Conservation (phyloP, 345 rosid genomes). For the Kernera saxatilis region DNA sequence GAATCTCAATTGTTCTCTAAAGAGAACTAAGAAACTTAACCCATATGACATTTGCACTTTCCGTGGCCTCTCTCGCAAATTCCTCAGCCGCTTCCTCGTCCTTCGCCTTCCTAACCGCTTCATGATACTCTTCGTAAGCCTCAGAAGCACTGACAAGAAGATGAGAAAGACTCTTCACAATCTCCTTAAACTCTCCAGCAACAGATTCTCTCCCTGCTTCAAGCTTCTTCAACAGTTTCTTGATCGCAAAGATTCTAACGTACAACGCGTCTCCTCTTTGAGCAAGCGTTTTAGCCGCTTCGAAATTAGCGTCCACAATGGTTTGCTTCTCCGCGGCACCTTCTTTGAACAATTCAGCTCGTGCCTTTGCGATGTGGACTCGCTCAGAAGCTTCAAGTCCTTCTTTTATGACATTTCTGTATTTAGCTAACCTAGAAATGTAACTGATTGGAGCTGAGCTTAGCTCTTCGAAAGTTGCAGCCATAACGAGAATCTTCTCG, state of each 20-base stretch:
- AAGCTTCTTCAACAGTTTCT: slow-evolving; percentile 21
- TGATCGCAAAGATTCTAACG: slow-evolving; percentile 27
- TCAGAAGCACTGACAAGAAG: slow-evolving; percentile 25
- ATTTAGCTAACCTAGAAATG: slow-evolving; percentile 26
- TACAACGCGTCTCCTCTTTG: slow-evolving; percentile 19
- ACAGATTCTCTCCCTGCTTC: slow-evolving; percentile 12
- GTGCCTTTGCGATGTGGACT: slow-evolving; percentile 10
- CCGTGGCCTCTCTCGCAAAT: slow-evolving; percentile 20
- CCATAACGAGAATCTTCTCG: slow-evolving; percentile 2
- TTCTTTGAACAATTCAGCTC: slow-evolving; percentile 16
- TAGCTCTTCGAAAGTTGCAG: slow-evolving; percentile 23
- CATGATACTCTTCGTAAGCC: slow-evolving; percentile 28
- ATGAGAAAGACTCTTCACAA: slow-evolving; percentile 4
- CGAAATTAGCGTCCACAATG: slow-evolving; percentile 10
- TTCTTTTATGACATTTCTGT: slow-evolving; percentile 22
- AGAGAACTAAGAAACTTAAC: slow-evolving; percentile 29
- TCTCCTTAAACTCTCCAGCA: slow-evolving; percentile 8
- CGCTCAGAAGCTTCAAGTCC: slow-evolving; percentile 30
- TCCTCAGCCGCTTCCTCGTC: slow-evolving; percentile 27
- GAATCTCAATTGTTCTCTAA: slow-evolving; percentile 20
- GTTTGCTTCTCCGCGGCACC: slow-evolving; percentile 18
- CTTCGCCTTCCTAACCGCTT: slow-evolving; percentile 16
- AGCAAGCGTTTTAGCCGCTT: slow-evolving; percentile 17
- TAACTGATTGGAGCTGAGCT: slow-evolving; percentile 27
- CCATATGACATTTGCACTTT: slow-evolving; percentile 29